phyloP scores from a whole-genome alignment of 1,139 yeast genomes.

The Pneumocystis murina region DNA sequence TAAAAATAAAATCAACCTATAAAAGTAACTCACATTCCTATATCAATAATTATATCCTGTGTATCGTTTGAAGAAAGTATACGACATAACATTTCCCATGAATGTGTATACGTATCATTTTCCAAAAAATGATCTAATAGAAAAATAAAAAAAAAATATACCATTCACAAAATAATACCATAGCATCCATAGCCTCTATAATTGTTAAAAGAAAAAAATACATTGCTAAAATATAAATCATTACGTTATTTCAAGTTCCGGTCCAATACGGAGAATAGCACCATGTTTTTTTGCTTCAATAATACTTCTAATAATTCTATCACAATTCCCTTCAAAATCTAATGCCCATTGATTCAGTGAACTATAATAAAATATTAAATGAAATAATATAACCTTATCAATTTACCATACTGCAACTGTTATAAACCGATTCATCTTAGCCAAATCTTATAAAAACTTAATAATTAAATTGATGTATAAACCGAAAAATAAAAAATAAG shows the following conservation, averaged over 20 bases:
- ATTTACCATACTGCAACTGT: slow-evolving; percentile 43
- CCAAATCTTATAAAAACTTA: neutral
- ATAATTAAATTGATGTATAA: neutral
- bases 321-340: slow-evolving; percentile 93
- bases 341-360: slow-evolving; percentile 92
- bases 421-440: slow-evolving; percentile 19
- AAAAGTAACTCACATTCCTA: slow-evolving; percentile 44
- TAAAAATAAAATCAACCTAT: neutral
- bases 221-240: slow-evolving; percentile 1
- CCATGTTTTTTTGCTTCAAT: slow-evolving; percentile 56
- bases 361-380: slow-evolving; percentile 22
- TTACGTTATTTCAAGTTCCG: slow-evolving; percentile 75
- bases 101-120: slow-evolving; percentile 71
- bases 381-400: neutral
- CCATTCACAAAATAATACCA: neutral
- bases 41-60: slow-evolving; percentile 63
- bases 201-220: neutral
- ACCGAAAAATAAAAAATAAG: neutral
- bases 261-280: slow-evolving; percentile 83
- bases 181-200: slow-evolving; percentile 56
- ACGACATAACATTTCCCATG: slow-evolving; percentile 85
- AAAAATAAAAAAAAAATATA: neutral
- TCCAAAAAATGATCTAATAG: slow-evolving; percentile 70
- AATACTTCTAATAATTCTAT: slow-evolving; percentile 73
- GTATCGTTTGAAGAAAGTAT: slow-evolving; percentile 54